Evolutionary conservation across 331 rosid genomes (phyloP).

Genomic region (Rhamnella rubrinervis): DNA sequence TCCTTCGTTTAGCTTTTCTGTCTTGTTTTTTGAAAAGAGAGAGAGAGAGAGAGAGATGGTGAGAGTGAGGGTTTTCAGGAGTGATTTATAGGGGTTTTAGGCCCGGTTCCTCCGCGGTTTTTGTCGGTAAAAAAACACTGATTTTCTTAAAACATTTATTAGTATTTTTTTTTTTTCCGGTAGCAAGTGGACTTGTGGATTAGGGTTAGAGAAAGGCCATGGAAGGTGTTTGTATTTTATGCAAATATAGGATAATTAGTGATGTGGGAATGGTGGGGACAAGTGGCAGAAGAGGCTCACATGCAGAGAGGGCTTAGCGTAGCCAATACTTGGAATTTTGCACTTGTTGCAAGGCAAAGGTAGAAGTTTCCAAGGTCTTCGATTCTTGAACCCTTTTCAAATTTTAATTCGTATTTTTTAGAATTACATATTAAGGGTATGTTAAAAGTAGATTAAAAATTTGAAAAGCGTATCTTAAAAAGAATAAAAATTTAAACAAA

Average conservation of each 20-base stretch:
- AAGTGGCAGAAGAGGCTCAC: constrained; percentile 13
- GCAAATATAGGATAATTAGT: not conserved
- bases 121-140: not conserved
- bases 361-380: constrained; percentile 37
- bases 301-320: constrained; percentile 16
- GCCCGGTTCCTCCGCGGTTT: constrained; percentile 18
- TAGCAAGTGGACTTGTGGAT: not conserved
- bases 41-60: constrained; percentile 2
- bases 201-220: not conserved
- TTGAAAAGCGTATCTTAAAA: not conserved
- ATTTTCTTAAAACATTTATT: too few relatives aligned
- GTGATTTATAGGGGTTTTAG: constrained; percentile 31
- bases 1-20: not conserved
- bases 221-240: not conserved
- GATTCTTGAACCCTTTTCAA: constrained; percentile 15
- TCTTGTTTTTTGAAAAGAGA: not conserved
- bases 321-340: constrained; percentile 17
- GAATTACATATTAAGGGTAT: not conserved
- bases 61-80: not conserved
- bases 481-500: not conserved
- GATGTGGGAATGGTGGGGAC: not conserved
- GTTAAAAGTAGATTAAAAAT: not conserved
- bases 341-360: constrained; percentile 24
- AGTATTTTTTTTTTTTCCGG: not conserved
- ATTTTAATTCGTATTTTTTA: not conserved